Conservation (phyloP, 1,139 yeast species). For the Hansenula anomala region DNA sequence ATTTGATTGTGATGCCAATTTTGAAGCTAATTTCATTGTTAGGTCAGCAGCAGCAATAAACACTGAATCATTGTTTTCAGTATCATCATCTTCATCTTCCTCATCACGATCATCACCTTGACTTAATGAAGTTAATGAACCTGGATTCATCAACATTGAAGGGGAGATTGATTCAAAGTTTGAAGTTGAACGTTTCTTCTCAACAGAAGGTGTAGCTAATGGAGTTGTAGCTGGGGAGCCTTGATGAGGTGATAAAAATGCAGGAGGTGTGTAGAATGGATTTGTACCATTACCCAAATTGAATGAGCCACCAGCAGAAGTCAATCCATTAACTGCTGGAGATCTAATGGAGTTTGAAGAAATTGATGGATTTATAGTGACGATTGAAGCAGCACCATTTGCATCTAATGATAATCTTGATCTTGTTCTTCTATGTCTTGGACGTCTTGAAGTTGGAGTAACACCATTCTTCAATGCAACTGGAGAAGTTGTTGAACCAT, state of each 20-base stretch:
- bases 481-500: slow-evolving; percentile 12
- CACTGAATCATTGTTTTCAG: slow-evolving; percentile 10
- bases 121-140: too few species aligned
- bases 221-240: slow-evolving; percentile 21
- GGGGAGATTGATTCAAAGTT: slow-evolving; percentile 18
- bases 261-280: slow-evolving; percentile 43
- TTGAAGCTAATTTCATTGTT: slow-evolving; percentile 27
- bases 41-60: slow-evolving; percentile 27
- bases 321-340: slow-evolving; percentile 9
- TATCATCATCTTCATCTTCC: background rate
- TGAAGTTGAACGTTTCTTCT: slow-evolving; percentile 2
- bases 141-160: slow-evolving; percentile 15
- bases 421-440: slow-evolving; percentile 38
- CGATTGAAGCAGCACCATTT: slow-evolving; percentile 23
- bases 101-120: too few species aligned
- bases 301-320: too few species aligned
- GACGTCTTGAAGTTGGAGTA: slow-evolving; percentile 16
- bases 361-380: slow-evolving; percentile 9
- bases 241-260: slow-evolving; percentile 34
- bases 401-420: slow-evolving; percentile 38
- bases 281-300: slow-evolving; percentile 25
- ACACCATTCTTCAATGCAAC: slow-evolving; percentile 10
- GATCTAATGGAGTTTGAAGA: slow-evolving; percentile 12
- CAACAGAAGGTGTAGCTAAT: slow-evolving; percentile 19
- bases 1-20: slow-evolving; percentile 10